Evolutionary conservation across 805 yeast genomes (phyloP).

Genomic region (Barnettozyma pratensis): DNA sequence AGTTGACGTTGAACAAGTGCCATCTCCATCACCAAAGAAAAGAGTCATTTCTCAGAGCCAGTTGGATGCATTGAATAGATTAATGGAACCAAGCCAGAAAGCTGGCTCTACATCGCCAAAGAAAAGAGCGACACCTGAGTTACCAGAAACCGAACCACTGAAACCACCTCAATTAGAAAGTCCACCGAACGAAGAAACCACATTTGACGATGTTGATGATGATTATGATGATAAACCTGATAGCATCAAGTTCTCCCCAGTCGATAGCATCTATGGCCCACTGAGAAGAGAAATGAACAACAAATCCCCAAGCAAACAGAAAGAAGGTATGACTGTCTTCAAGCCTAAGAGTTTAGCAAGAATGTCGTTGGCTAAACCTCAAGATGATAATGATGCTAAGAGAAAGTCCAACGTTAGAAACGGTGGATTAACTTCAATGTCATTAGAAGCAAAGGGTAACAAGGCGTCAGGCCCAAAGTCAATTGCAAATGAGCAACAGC

Average conservation of each 20-base stretch:
- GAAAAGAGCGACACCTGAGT: background rate
- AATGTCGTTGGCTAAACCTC: constrained; percentile 19
- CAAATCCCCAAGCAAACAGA: background rate
- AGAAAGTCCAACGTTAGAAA: constrained; percentile 17
- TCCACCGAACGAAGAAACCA: background rate
- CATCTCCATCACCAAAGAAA: background rate
- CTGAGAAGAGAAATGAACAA: constrained; percentile 22
- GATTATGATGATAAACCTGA: constrained; percentile 12
- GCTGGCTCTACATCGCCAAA: constrained; percentile 4
- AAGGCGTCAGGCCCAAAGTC: constrained; percentile 19
- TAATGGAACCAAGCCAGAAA: too few relatives aligned
- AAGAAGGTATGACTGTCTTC: background rate
- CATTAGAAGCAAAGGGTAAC: constrained; percentile 14
- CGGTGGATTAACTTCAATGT: constrained; percentile 18
- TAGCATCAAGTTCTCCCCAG: constrained; percentile 23
- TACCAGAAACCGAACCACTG: background rate
- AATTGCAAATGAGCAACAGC: constrained; percentile 10
- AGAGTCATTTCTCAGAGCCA: background rate
- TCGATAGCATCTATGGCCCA: constrained; percentile 23
- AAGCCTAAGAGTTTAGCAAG: constrained; percentile 19
- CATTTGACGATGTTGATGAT: background rate
- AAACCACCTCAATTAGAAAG: constrained; percentile 6
- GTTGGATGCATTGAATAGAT: background rate
- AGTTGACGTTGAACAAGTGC: background rate
- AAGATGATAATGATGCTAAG: constrained; percentile 12